phyloP scores from a whole-genome alignment of 1,284 basidiomycete genomes.

The Fistulina hepatica region DNA sequence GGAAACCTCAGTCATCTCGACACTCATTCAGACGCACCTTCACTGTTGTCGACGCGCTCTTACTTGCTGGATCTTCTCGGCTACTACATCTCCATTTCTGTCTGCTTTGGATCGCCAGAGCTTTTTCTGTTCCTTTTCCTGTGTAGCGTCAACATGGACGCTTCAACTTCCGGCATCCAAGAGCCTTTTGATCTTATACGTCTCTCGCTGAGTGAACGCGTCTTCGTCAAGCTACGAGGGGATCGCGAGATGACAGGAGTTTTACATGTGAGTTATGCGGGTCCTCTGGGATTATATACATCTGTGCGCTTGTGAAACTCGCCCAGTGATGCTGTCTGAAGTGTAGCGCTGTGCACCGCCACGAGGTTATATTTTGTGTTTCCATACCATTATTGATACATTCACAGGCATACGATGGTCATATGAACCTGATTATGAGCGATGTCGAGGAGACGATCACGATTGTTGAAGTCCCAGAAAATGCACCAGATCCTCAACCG shows the following conservation, averaged over 20 bases:
- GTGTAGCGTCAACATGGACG: slow-evolving; percentile 42
- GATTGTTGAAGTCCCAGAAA: slow-evolving; percentile 70
- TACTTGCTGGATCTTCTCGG: slow-evolving; percentile 9
- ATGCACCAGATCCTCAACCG: slow-evolving; percentile 34
- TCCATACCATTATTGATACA: slow-evolving; percentile 11
- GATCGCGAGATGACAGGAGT: slow-evolving; percentile 90
- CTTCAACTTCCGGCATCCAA: slow-evolving; percentile 69
- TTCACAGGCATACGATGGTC: slow-evolving; percentile 91
- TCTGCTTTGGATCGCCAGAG: neutral
- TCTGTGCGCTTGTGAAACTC: no score
- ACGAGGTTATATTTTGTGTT: no score
- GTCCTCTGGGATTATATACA: no score
- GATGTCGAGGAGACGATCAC: slow-evolving; percentile 96
- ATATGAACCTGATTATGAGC: slow-evolving; percentile 98
- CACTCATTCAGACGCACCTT: slow-evolving; percentile 17
- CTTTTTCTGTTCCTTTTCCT: neutral
- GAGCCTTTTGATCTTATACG: slow-evolving; percentile 98
- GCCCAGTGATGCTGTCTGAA: no score
- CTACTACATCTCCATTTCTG: neutral
- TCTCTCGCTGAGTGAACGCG: slow-evolving; percentile 91
- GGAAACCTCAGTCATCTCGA: no score
- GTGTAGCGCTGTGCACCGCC: slow-evolving; percentile 10
- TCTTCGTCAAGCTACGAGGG: slow-evolving; percentile 91
- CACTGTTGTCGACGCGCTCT: slow-evolving; percentile 16
- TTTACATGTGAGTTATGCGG: slow-evolving; percentile 77